Evolutionary conservation across 139 green algal species (phyloP), one percentile per base, ranked within the genome.

Genomic region (Dunaliella sp.): DNA sequence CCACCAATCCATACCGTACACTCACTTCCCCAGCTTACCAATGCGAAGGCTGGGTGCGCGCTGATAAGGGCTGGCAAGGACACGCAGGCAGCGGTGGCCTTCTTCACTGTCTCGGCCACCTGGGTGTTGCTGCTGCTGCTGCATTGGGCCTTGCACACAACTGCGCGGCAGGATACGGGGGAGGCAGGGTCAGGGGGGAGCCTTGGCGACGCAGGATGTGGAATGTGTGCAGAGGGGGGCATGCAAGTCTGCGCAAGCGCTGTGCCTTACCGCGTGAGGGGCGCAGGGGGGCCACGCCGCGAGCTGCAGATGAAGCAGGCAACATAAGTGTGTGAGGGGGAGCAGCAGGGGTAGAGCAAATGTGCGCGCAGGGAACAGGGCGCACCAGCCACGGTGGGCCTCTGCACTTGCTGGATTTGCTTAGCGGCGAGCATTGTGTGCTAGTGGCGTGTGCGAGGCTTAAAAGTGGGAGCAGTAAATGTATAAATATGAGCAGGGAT

Each of bases 11-110:
- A n/a, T n/a, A n/a, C n/a, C n/a, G n/a, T n/a, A n/a, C n/a, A n/a
- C n/a, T n/a, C n/a, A n/a, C n/a, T n/a, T n/a, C n/a, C n/a, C n/a
- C n/a, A n/a, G n/a, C 90, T 82, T 38, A 94, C 92, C 87, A 95
- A 87, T 36, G 92, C 92, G 36, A 92, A 95, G 21, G 92, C 92
- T 35, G 92, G 92, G 89, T 38, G 79, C 78, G 92, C 83, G 37
- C 80, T 88, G 21, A 95, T 33, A 30, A 91, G 86, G 26, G 82
- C 86, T 26, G 92, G 90, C 76, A 91, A 78, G 22, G 87, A 85
- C 37, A 72, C 85, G 37, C 87, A 87, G n/a, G 87, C 90, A 38
- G 87, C 87, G 35, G 86, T 88, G 84, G 86, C 87, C 87, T 92
- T 93, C 86, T 91, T 90, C 37, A 81, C 87, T n/a, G 85, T 28